Conservation (phyloP, 257 asterid species). For the Capsicum rhomboideum region DNA sequence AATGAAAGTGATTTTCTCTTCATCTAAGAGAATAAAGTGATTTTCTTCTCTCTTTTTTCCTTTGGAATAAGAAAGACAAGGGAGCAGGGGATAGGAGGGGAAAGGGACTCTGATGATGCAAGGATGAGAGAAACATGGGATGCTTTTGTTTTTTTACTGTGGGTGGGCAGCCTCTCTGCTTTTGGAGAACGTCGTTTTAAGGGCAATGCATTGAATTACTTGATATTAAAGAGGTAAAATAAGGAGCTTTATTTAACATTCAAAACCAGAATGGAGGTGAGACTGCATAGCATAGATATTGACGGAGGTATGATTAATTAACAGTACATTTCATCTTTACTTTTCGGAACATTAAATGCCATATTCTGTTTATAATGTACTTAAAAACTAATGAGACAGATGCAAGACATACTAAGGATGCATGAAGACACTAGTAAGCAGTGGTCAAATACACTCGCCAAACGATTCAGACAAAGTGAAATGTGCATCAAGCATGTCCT, state of each 20-base stretch:
- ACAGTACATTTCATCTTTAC: too few species aligned
- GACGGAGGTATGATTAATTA: too few species aligned
- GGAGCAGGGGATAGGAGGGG: not conserved
- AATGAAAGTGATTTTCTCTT: not conserved
- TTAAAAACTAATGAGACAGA: not conserved
- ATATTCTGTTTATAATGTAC: too few species aligned
- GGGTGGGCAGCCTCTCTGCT: not conserved
- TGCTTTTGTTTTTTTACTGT: not conserved
- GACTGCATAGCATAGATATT: too few species aligned
- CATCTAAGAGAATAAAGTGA: not conserved
- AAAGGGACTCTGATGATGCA: not conserved
- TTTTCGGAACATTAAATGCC: too few species aligned
- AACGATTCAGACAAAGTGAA: not conserved
- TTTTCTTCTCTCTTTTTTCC: not conserved
- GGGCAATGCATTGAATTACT: not conserved
- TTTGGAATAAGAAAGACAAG: not conserved
- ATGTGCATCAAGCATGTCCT: not conserved
- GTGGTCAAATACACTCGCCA: not conserved
- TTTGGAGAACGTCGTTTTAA: not conserved
- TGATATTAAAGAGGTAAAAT: not conserved
- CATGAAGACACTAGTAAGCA: not conserved
- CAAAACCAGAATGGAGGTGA: not conserved
- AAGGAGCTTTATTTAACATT: not conserved
- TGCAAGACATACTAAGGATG: not conserved
- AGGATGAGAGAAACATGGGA: not conserved